phyloP scores from a whole-genome alignment of 768 basidiomycete genomes.

The Mycena rosella region DNA sequence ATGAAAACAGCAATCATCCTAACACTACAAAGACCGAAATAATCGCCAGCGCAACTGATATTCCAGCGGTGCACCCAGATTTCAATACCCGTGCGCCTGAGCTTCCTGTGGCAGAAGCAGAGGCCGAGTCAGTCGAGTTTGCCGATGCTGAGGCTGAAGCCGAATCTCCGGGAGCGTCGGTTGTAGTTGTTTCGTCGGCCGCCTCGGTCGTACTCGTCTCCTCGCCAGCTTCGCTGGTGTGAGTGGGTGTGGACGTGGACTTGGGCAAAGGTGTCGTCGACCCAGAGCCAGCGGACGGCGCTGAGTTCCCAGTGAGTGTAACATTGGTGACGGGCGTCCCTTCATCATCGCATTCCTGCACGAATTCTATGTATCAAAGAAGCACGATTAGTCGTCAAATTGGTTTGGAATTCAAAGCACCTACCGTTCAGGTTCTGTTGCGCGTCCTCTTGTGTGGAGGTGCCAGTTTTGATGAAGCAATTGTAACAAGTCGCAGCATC shows the following conservation, averaged over 20 bases:
- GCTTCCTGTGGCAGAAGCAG: background rate
- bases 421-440: background rate
- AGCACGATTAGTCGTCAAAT: conserved; percentile 2
- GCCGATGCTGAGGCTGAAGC: conserved; percentile 1
- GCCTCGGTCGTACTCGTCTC: conserved; percentile 3
- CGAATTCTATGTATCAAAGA: conserved; percentile 1
- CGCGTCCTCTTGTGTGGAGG: background rate
- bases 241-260: conserved; percentile 4
- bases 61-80: background rate
- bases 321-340: conserved; percentile 3
- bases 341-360: background rate
- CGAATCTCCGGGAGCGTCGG: background rate
- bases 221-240: background rate
- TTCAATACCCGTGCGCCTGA: conserved; percentile 1
- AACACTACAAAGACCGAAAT: conserved; percentile 3
- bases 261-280: background rate
- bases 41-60: conserved; percentile 2
- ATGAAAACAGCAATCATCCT: background rate
- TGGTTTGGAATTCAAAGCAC: background rate
- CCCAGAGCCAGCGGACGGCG: conserved; percentile 1
- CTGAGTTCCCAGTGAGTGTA: conserved; percentile 3
- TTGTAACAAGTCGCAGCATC: background rate
- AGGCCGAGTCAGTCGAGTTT: conserved; percentile 7
- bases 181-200: background rate
- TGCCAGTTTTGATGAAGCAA: background rate